Conservation (phyloP, 176 grass and related monocot genomes). For the Oryza glaberrima region DNA sequence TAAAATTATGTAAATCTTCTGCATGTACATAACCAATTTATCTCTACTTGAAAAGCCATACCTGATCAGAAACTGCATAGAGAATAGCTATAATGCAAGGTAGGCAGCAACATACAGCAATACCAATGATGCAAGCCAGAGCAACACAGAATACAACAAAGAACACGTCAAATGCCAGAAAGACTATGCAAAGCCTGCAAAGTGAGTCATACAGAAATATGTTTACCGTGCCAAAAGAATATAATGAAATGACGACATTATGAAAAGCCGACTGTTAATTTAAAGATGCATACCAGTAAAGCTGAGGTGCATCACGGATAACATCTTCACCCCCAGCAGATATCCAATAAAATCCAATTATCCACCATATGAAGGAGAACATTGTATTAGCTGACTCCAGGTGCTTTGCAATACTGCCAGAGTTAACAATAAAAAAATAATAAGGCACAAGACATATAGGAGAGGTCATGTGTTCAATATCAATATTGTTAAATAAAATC, state of each 20-base stretch:
- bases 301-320: slow-evolving; percentile 64
- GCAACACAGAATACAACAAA: slow-evolving; percentile 94
- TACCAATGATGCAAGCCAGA: slow-evolving; percentile 89
- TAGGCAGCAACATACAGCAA: slow-evolving; percentile 94
- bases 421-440: slow-evolving; percentile 37
- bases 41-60: slow-evolving; percentile 43
- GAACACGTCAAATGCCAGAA: slow-evolving; percentile 92
- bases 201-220: slow-evolving; percentile 23
- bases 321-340: slow-evolving; percentile 76
- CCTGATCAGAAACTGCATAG: slow-evolving; percentile 89
- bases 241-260: slow-evolving; percentile 13
- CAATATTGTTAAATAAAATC: background rate
- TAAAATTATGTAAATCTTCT: background rate
- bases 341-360: slow-evolving; percentile 94
- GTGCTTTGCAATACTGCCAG: slow-evolving; percentile 65
- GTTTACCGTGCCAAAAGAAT: slow-evolving; percentile 16
- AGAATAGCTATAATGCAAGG: slow-evolving; percentile 96
- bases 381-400: slow-evolving; percentile 89
- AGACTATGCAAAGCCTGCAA: slow-evolving; percentile 89
- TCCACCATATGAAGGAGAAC: slow-evolving; percentile 95
- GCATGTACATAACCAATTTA: background rate
- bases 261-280: background rate
- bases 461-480: slow-evolving; percentile 3
- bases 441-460: slow-evolving; percentile 12
- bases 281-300: slow-evolving; percentile 66